A percentile compares a stretch with the other conserved stretches of the same genome.
Evolutionary conservation across 176 grass and related monocot species (phyloP).

Genomic region (Eleusine indica): DNA sequence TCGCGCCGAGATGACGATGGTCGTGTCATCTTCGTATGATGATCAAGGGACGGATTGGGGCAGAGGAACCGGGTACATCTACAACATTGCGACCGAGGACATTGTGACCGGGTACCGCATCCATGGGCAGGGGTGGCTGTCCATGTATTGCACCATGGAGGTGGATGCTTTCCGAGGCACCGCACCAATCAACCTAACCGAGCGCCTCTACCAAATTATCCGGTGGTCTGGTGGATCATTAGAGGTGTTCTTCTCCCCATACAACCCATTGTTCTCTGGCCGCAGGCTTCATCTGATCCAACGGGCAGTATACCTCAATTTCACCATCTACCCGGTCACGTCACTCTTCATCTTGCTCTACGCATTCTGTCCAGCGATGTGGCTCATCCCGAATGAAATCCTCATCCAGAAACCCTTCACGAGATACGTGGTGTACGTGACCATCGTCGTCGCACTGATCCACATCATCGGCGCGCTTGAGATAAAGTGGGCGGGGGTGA

Average conservation of each 20-base stretch:
- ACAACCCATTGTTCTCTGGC: conserved; percentile 33
- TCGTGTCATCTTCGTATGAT: conserved; percentile 24
- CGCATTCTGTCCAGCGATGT: conserved; percentile 37
- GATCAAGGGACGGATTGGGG: conserved; percentile 31
- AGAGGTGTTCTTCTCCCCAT: conserved; percentile 47
- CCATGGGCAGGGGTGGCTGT: conserved; percentile 43
- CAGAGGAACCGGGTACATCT: conserved; percentile 30
- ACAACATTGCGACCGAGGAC: conserved; percentile 45
- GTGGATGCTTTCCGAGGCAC: conserved; percentile 30
- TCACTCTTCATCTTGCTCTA: conserved; percentile 45
- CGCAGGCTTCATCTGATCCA: background rate
- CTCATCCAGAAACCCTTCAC: conserved; percentile 42
- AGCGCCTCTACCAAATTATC: conserved; percentile 44
- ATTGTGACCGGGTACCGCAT: conserved; percentile 43
- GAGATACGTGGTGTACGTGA: background rate
- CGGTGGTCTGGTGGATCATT: conserved; percentile 43
- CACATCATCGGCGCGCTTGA: conserved; percentile 24
- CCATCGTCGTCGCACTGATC: conserved; percentile 7
- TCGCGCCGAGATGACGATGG: background rate
- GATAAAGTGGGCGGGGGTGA: conserved; percentile 34
- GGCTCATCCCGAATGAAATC: conserved; percentile 34
- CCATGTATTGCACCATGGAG: conserved; percentile 34
- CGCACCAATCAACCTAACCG: conserved; percentile 43
- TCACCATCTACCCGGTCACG: conserved; percentile 39
- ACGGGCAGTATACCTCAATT: conserved; percentile 40